A percentile compares a stretch with the other conserved stretches of the same genome.
phyloP scores from a whole-genome alignment of 1,284 basidiomycete species.

The Microbotryum silenes-acaulis region DNA sequence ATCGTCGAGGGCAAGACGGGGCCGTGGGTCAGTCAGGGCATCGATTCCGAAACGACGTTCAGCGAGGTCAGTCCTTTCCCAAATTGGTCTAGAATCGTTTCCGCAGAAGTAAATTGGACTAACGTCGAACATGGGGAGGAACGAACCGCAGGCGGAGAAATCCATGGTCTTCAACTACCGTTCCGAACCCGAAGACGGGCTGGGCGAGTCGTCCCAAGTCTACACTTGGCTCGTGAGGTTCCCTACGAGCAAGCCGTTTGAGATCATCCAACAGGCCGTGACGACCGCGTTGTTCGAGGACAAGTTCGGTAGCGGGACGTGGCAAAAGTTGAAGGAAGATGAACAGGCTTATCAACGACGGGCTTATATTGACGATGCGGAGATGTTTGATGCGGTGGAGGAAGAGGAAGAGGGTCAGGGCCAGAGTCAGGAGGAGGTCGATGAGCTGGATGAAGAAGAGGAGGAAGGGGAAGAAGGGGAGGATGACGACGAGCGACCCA shows the following conservation, averaged over 20 bases:
- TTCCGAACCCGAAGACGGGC: conserved; percentile 1
- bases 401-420: conserved; percentile 44
- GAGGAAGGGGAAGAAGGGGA: conserved; percentile 62
- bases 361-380: conserved; percentile 62
- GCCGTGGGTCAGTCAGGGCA: conserved; percentile 43
- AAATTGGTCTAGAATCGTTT: neutral
- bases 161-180: conserved; percentile 34
- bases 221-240: conserved; percentile 34
- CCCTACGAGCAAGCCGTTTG: conserved; percentile 14
- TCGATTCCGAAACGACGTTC: conserved; percentile 53
- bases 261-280: conserved; percentile 47
- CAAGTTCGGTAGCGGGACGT: conserved; percentile 30
- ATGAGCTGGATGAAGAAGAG: conserved; percentile 41
- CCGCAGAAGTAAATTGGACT: neutral
- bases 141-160: conserved; percentile 3
- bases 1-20: conserved; percentile 51
- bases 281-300: conserved; percentile 75
- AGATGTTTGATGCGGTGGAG: conserved; percentile 68
- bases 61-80: conserved; percentile 38
- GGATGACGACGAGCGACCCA: conserved; percentile 46
- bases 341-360: conserved; percentile 1
- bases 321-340: conserved; percentile 39
- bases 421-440: conserved; percentile 45
- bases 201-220: conserved; percentile 8
- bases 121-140: neutral